Evolutionary conservation across 148 eudicot species (phyloP).

Genomic region (Bassia scoparia): DNA sequence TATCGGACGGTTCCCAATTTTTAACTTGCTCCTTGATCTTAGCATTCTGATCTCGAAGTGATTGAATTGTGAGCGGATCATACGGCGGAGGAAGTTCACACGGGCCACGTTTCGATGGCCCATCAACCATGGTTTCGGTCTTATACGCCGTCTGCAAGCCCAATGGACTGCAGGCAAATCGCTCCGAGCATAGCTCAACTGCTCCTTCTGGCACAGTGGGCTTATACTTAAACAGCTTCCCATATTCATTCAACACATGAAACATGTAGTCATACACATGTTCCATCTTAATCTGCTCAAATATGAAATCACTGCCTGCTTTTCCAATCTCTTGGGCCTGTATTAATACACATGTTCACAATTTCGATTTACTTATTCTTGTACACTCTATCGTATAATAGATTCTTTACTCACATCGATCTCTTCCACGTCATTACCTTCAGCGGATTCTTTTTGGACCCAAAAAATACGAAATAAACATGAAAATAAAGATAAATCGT

Average conservation of each 20-base stretch:
- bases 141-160: conserved; percentile 44
- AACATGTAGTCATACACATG: conserved; percentile 65
- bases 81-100: conserved; percentile 48
- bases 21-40: conserved; percentile 35
- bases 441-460: no score
- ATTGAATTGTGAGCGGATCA: conserved; percentile 24
- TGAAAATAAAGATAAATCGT: background rate
- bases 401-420: no score
- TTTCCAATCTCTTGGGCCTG: conserved; percentile 66
- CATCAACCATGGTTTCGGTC: conserved; percentile 38
- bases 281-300: conserved; percentile 44
- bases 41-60: conserved; percentile 30
- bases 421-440: no score
- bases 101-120: conserved; percentile 38
- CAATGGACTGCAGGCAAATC: conserved; percentile 39
- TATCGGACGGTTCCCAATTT: conserved; percentile 35
- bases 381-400: no score
- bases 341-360: no score
- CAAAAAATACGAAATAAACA: no score
- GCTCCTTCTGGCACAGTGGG: conserved; percentile 56
- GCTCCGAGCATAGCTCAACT: conserved; percentile 51
- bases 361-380: no score
- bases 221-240: conserved; percentile 46
- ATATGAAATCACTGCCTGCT: conserved; percentile 44
- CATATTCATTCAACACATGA: conserved; percentile 55